A percentile compares a stretch with the other conserved stretches of the same genome.
These are phyloP conservation scores for Trichoderma sp. DNA, from an alignment of 2,329 filamentous ascomycete genomes.

Conservation along the genomic window DNA sequence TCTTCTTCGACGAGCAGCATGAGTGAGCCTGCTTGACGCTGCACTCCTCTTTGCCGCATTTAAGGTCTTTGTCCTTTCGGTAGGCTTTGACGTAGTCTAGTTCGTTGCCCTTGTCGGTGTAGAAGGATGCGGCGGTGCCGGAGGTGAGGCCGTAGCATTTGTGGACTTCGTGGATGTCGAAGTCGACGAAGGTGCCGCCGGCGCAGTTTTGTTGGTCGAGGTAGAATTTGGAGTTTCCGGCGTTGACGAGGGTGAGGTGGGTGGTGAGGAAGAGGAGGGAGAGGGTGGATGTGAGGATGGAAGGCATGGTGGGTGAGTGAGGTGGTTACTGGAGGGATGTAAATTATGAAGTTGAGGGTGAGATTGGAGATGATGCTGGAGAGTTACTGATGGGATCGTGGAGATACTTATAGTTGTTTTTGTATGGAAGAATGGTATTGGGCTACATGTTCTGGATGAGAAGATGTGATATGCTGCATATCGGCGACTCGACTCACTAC, in stretches of 20 bases:
- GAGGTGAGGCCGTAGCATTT: not conserved
- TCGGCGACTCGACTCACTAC: too few species aligned
- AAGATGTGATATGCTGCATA: not conserved
- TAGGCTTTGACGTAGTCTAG: not conserved
- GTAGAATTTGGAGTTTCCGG: not conserved
- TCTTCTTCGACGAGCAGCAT: not conserved
- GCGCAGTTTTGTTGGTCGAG: not conserved
- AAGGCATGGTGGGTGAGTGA: not conserved
- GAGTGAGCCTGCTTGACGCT: not conserved
- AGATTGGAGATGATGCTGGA: not conserved
- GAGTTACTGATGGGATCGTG: not conserved
- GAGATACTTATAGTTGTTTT: not conserved
- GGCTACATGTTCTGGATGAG: not conserved
- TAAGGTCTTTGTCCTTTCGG: not conserved
- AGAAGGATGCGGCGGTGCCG: not conserved
- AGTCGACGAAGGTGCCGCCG: not conserved
- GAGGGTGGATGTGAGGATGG: not conserved
- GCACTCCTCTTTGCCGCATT: not conserved
- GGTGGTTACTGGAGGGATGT: not conserved
- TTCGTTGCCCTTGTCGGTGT: not conserved
- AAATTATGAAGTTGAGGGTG: not conserved
- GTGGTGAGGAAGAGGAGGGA: not conserved
- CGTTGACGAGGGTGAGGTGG: not conserved
- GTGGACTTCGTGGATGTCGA: not conserved
- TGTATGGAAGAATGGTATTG: not conserved